Base-by-base conservation (phyloP, 371 early-diverging fungal species). In the Syncephalis plumigaleata region DNA sequence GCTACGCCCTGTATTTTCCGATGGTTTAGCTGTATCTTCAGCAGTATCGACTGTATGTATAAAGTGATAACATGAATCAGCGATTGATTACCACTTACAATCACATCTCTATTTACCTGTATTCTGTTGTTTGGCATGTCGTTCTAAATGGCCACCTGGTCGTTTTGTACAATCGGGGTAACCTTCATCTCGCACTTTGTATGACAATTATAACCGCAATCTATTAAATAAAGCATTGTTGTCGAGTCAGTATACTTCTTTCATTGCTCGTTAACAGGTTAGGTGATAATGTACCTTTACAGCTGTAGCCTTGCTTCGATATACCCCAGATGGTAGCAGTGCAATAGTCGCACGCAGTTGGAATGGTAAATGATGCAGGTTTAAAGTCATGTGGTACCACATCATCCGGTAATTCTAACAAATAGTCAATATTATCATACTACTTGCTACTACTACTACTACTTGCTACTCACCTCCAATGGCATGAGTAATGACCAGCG, bases 101-200 rank as follows among this genome's bases (percentile, higher is more conserved):
- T n/a, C n/a, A 31, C 11, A 31, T 31, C 31, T 7, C 4, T 31
- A 31, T 31, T 31, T 31, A 31, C 31, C 31, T 7, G 11, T 31
- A 11, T 4, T 31, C 31, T 4, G 31, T n/a, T n/a, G n/a, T 25
- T 42, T 24, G 8, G 42, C 51, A 13, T 40, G 31, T 8, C 31
- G 31, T 31, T 31, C 20, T 47, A 48, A 44, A 24, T 36, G 42
- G 22, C 17, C 56, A 37, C 26, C 15, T 9, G 36, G 2, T 47
- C 46, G 21, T 45, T 20, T 8, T 21, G 80, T 66, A 48, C 87
- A 87, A 47, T 68, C 73, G 1, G 79, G 79, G 5, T 83, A 73
- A 84, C 84, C 52, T 86, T 87, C 71, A 87, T 76, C 58, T 86
- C 84, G 56, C 87, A 87, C 48, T 81, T 84, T 2, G 79, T 68